Base-by-base conservation (phyloP, 768 basidiomycete species). In the Psilocybe tampanensis region DNA sequence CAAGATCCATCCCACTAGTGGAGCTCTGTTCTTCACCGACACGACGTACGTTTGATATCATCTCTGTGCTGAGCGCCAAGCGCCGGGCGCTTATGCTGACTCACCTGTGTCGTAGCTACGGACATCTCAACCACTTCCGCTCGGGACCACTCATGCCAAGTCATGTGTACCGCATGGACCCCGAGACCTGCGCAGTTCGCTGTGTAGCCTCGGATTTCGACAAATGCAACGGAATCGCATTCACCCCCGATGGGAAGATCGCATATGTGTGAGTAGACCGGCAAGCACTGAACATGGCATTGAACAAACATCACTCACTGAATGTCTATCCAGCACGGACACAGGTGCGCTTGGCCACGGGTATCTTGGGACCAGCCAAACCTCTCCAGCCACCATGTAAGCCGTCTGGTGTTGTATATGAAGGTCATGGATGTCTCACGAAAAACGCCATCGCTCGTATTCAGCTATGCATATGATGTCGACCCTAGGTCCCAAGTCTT, bases 161-260 rank as follows among this genome's bases (percentile, higher is more conserved):
- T 44, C 90, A 92, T 62, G 89, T 92, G 15, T 94, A 95, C 68
- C 80, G 87, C 11, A 84, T 90, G 63, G 84, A 91, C 64, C 84
- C 87, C 8, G 74, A 75, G 2, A 87, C 86, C 1, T 79, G 88
- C 3, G 70, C 80, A 26, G 81, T 92, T 4, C 80, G 83, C 2
- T 86, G 88, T 8, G 88, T 92, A 2, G 90, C 92, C 2, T 87
- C 89, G 59, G 87, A 84, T 17, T 88, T 93, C 64, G 79, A 81
- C 55, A 81, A 81, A 60, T 80, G 80, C 42, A 94, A 93, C 64
- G 92, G 90, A 1, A 81, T 93, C 49, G 87, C 88, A 0, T 86
- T 92, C 67, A 81, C 80, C 15, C 70, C 74, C 1, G 83, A 88
- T 58, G 88, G 89, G 8, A 80, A 70, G 47, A 81, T 74, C 4